Evolutionary conservation across 2,329 filamentous ascomycete species (phyloP), one percentile per base, ranked within the genome.

Genomic region (Aspergillus sp.): DNA sequence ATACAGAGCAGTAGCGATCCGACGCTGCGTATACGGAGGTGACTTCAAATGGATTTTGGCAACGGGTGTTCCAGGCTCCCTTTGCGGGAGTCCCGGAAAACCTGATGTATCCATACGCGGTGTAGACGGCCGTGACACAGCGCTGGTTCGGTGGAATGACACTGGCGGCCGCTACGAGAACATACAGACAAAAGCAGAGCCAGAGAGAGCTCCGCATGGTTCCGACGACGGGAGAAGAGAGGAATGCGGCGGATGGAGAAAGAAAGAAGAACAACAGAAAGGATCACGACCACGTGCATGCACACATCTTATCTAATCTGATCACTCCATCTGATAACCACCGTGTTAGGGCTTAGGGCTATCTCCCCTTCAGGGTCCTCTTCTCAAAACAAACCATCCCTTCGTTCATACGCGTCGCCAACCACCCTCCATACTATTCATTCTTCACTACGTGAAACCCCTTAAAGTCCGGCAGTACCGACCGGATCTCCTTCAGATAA

Each of bases 21-120:
- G 66, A 63, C 1, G 71, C 62, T 2, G 71, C 70, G 49, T 72
- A 74, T 11, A 71, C 67, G 1, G 71, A 74, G 2, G 58, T 59
- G 2, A 71, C 68, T 23, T 62, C 54, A 1, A 71, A 55, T 0
- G 59, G 50, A 52, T 73, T 72, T 17, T 61, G 66, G 47, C 72
- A 74, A 32, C 62, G 55, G 1, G 59, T 57, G n/a, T 59, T 55
- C 58, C 63, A 65, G 38, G 50, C 44, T 0, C 60, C 61, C 6
- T 52, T 54, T 17, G 56, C 42, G 1, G 60, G 59, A 16, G 52
- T 25, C 0, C 64, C 64, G 6, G 57, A 51, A 49, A 72, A 72
- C 0, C 64, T 59, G 47, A 72, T 58, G 48, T 67, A 70, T 36
- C 62, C 61, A 47, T 68, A 66, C 3, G 69, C 66, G 3, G 65